These are phyloP conservation scores for Globisporangium acanthophoron DNA, from an alignment of 352 stramenopile species.

Conservation along the genomic window DNA sequence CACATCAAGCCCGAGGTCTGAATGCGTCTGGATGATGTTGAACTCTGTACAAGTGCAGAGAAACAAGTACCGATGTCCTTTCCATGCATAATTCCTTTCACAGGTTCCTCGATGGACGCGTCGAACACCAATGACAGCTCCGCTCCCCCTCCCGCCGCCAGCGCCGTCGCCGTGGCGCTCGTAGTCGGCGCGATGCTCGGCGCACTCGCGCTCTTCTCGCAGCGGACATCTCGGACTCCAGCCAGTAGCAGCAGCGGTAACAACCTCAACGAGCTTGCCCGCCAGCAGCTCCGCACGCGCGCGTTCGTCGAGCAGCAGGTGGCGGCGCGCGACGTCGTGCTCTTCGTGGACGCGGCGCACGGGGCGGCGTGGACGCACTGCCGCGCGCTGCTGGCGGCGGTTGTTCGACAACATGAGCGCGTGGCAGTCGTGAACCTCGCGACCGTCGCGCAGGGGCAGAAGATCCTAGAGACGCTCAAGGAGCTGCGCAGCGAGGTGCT, in stretches of 20 bases:
- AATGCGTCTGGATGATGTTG: too few species aligned
- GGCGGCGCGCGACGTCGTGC: conserved; percentile 6
- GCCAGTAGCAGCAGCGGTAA: neutral
- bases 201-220: conserved; percentile 1
- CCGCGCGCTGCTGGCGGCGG: conserved; percentile 1
- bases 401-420: neutral
- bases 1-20: too few species aligned
- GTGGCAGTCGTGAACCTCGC: conserved; percentile 21
- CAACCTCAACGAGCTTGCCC: neutral
- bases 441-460: conserved; percentile 19
- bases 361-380: conserved; percentile 1
- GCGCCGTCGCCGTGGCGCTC: conserved; percentile 4
- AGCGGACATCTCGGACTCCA: neutral
- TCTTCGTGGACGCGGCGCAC: conserved; percentile 6
- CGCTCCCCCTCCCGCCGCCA: neutral
- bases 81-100: neutral
- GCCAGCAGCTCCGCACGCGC: neutral
- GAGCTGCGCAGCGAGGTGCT: neutral
- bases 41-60: too few species aligned
- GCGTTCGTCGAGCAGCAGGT: conserved; percentile 7
- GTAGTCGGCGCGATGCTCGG: conserved; percentile 8
- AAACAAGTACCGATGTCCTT: neutral
- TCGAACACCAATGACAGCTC: neutral
- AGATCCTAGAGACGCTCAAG: conserved; percentile 17
- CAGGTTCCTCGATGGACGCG: neutral